Evolutionary conservation across 2,329 filamentous ascomycete species (phyloP).

Genomic region (Biscogniauxia mediterranea): DNA sequence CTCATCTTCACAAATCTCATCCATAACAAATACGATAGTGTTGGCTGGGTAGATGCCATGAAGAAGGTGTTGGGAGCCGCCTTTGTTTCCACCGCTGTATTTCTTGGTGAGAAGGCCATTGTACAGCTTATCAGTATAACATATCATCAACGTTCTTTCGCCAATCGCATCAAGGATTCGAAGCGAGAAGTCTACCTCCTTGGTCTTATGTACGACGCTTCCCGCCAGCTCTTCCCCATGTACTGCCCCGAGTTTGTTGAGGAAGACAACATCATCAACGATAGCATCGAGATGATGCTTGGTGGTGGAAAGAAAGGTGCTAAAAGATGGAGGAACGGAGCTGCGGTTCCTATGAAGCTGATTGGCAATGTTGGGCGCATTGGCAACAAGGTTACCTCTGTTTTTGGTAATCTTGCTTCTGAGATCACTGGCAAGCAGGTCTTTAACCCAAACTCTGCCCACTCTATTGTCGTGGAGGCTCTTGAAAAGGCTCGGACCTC

Average conservation of each 20-base stretch:
- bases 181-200: slow-evolving; percentile 84
- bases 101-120: slow-evolving; percentile 73
- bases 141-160: slow-evolving; percentile 82
- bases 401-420: slow-evolving; percentile 88
- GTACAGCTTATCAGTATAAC: slow-evolving; percentile 82
- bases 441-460: slow-evolving; percentile 87
- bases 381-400: slow-evolving; percentile 90
- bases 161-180: slow-evolving; percentile 79
- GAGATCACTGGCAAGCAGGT: slow-evolving; percentile 95
- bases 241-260: slow-evolving; percentile 89
- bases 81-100: slow-evolving; percentile 67
- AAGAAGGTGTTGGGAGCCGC: slow-evolving; percentile 64
- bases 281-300: slow-evolving; percentile 71
- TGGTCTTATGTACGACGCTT: slow-evolving; percentile 85
- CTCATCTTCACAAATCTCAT: slow-evolving; percentile 61
- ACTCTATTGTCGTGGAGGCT: slow-evolving; percentile 85
- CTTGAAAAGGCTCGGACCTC: slow-evolving; percentile 80
- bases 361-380: slow-evolving; percentile 75
- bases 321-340: slow-evolving; percentile 50
- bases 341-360: slow-evolving; percentile 73
- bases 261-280: slow-evolving; percentile 89
- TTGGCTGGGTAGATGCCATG: slow-evolving; percentile 57
- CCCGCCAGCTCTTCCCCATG: slow-evolving; percentile 82
- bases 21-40: slow-evolving; percentile 29
- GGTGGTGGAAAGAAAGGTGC: slow-evolving; percentile 49